phyloP scores from a whole-genome alignment of 1,284 basidiomycete genomes.

The Cutaneotrichosporon mucoides region DNA sequence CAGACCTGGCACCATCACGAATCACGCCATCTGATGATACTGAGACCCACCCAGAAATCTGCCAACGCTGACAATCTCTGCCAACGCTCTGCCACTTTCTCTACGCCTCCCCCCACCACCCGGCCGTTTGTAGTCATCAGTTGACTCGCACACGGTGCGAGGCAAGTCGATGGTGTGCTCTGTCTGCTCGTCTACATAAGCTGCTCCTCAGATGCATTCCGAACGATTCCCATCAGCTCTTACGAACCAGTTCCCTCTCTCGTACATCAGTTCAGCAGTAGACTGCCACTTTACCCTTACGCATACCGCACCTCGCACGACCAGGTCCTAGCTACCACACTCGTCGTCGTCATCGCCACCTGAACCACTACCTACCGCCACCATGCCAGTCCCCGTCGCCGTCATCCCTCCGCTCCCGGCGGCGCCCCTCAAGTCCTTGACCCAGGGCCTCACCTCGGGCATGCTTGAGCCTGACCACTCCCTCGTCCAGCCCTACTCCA shows the following conservation, averaged over 20 bases:
- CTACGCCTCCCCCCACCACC: too few relatives aligned
- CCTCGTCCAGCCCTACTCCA: constrained; percentile 32
- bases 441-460: constrained; percentile 27
- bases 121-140: too few relatives aligned
- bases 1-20: not conserved
- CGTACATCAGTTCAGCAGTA: not conserved
- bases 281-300: not conserved
- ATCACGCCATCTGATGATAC: constrained; percentile 4
- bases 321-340: not conserved
- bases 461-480: constrained; percentile 27
- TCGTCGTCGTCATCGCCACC: not conserved
- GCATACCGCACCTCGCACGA: too few relatives aligned
- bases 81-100: too few relatives aligned
- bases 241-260: not conserved
- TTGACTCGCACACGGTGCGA: too few relatives aligned
- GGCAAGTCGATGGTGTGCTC: too few relatives aligned
- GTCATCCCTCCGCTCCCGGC: constrained; percentile 1
- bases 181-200: too few relatives aligned
- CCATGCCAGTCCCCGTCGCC: constrained; percentile 10
- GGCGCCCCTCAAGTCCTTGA: constrained; percentile 1
- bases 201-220: too few relatives aligned
- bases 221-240: too few relatives aligned
- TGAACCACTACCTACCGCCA: not conserved
- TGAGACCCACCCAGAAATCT: not conserved
- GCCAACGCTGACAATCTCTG: not conserved